Evolutionary conservation across 306 rosid species (phyloP).

Genomic region (Fragaria nilgerrensis): DNA sequence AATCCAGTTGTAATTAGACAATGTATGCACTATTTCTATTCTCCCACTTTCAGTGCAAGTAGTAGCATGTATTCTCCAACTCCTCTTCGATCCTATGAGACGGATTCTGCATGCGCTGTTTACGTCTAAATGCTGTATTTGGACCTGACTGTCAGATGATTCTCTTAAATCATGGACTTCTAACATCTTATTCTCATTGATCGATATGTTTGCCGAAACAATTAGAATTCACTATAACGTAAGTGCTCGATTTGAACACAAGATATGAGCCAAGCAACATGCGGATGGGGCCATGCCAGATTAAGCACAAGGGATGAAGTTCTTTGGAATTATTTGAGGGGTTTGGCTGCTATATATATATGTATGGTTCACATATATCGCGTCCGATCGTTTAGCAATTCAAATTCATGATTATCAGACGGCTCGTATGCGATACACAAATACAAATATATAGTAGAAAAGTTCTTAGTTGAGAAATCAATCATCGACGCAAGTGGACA

Average conservation of each 20-base stretch:
- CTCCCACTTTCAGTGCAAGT: neutral
- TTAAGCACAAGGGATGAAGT: neutral
- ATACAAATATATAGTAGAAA: no score
- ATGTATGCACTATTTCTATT: neutral
- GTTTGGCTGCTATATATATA: no score
- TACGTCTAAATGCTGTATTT: neutral
- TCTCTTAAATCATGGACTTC: neutral
- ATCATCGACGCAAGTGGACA: neutral
- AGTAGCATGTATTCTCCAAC: slow-evolving; percentile 14
- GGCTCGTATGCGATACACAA: no score
- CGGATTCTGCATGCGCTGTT: neutral
- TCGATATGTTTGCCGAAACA: neutral
- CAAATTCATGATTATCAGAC: no score
- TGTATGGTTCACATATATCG: no score
- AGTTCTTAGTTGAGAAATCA: neutral
- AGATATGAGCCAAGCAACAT: neutral
- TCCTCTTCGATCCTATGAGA: neutral
- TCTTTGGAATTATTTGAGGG: neutral
- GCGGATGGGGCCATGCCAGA: neutral
- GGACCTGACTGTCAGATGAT: neutral
- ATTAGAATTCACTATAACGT: neutral
- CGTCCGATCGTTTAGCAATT: no score
- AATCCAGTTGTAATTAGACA: slow-evolving; percentile 13
- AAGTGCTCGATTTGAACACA: neutral
- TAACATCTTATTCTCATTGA: neutral